Evolutionary conservation across 2,329 filamentous ascomycete species (phyloP).

Genomic region (Penicillium olsonii): DNA sequence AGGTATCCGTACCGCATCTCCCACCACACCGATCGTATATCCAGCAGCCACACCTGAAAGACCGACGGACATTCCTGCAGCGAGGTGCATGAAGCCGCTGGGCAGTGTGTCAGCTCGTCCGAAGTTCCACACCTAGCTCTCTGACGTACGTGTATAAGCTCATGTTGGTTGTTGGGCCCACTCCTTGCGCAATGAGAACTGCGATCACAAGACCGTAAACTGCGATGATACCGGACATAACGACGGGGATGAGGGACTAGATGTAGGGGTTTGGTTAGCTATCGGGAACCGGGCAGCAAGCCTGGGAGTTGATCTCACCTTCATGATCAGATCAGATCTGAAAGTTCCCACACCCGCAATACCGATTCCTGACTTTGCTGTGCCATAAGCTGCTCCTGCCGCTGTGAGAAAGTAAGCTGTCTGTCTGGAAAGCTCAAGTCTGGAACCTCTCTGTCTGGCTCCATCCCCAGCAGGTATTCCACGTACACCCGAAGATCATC

Average conservation of each 20-base stretch:
- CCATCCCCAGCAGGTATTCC: conserved; percentile 11
- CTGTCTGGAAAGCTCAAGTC: conserved; percentile 3
- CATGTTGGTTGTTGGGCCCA: conserved; percentile 71
- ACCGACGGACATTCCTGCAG: conserved; percentile 85
- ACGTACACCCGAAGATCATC: conserved; percentile 57
- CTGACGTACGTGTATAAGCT: conserved; percentile 75
- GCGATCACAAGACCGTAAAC: conserved; percentile 97
- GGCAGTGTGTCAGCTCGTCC: conserved; percentile 24
- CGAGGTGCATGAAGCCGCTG: conserved; percentile 91
- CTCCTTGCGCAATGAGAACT: conserved; percentile 90
- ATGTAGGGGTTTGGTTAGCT: conserved; percentile 20
- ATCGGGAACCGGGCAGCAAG: neutral
- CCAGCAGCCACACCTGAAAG: conserved; percentile 90
- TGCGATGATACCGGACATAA: conserved; percentile 99
- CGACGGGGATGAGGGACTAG: conserved; percentile 53
- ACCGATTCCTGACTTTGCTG: conserved; percentile 68
- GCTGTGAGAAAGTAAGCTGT: conserved; percentile 46
- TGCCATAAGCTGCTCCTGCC: conserved; percentile 67
- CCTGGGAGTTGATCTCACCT: conserved; percentile 47
- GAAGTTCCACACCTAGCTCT: conserved; percentile 12
- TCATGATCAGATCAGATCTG: conserved; percentile 69
- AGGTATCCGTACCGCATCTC: conserved; percentile 69
- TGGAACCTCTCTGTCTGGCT: neutral
- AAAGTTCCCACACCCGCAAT: conserved; percentile 68
- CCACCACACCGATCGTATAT: conserved; percentile 94